These are phyloP conservation scores for Iris pallida DNA, from an alignment of 116 monocot species.

Conservation along the genomic window DNA sequence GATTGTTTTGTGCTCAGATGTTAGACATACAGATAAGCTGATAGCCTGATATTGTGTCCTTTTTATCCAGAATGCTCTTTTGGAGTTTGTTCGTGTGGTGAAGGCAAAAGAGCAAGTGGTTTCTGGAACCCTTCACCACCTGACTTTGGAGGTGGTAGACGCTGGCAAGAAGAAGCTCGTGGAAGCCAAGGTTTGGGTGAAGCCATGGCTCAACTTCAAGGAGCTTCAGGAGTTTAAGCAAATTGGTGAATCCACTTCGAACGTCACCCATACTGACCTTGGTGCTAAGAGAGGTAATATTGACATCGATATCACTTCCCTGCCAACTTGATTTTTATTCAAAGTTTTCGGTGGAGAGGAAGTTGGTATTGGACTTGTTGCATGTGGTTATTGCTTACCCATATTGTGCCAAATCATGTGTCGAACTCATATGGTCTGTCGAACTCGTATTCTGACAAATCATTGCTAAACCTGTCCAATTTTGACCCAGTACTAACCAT, in stretches of 20 bases:
- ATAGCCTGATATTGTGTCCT: too few relatives aligned
- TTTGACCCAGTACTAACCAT: too few relatives aligned
- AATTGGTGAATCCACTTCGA: slow-evolving; percentile 16
- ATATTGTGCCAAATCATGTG: too few relatives aligned
- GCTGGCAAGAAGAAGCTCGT: slow-evolving; percentile 59
- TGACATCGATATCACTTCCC: too few relatives aligned
- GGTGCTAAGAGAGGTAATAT: slow-evolving; percentile 18
- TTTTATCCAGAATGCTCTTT: slow-evolving; percentile 51
- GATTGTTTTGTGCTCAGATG: neutral
- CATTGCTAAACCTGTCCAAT: too few relatives aligned
- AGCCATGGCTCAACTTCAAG: slow-evolving; percentile 59
- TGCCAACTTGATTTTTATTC: too few relatives aligned
- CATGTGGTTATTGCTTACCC: too few relatives aligned
- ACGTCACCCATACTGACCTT: slow-evolving; percentile 14
- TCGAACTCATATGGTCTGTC: too few relatives aligned
- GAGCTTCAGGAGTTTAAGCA: slow-evolving; percentile 65
- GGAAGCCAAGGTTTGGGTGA: slow-evolving; percentile 73
- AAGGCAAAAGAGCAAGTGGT: slow-evolving; percentile 66
- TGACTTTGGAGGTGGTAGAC: slow-evolving; percentile 65
- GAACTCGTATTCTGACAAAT: too few relatives aligned
- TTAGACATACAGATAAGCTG: too few relatives aligned
- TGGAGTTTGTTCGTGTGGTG: slow-evolving; percentile 57
- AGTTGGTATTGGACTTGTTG: too few relatives aligned
- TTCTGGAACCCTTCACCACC: slow-evolving; percentile 51
- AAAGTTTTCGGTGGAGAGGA: too few relatives aligned